Conservation (phyloP, 768 basidiomycete species). For the Pulveroboletus sp. region DNA sequence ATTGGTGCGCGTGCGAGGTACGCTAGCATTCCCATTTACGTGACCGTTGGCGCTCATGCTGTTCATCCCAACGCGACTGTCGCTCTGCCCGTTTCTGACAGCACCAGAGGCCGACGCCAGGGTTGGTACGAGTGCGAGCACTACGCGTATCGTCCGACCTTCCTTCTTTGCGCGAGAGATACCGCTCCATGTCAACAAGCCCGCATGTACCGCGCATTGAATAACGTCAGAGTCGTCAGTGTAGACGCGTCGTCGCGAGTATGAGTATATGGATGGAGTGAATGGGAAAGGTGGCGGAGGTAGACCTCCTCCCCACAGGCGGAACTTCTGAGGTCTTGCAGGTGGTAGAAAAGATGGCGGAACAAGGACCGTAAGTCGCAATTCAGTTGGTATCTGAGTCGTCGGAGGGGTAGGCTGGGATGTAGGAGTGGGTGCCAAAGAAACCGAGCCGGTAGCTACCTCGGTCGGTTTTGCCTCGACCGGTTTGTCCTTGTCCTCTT, state of each 20-base stretch:
- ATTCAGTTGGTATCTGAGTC: constrained; percentile 25
- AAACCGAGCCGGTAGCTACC: constrained; percentile 27
- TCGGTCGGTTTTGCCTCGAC: constrained; percentile 17
- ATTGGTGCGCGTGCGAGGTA: constrained; percentile 28
- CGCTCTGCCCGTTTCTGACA: constrained; percentile 29
- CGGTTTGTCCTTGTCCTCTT: constrained; percentile 23
- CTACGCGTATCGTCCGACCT: constrained; percentile 38
- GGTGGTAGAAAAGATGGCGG: constrained; percentile 57
- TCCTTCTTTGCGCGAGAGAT: constrained; percentile 36
- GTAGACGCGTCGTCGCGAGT: constrained; percentile 54
- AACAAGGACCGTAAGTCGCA: constrained; percentile 50
- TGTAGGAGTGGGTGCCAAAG: constrained; percentile 18
- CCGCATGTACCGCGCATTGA: constrained; percentile 65
- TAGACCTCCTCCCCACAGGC: constrained; percentile 70
- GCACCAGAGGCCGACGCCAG: constrained; percentile 42
- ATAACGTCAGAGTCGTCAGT: constrained; percentile 77
- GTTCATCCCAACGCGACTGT: constrained; percentile 17
- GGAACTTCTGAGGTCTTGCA: constrained; percentile 48
- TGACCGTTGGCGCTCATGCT: constrained; percentile 24
- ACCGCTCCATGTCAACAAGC: constrained; percentile 44
- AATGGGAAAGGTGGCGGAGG: constrained; percentile 36
- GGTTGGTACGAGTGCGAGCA: constrained; percentile 39
- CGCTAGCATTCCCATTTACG: constrained; percentile 28
- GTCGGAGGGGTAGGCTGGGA: constrained; percentile 7
- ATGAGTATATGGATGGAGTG: constrained; percentile 21